phyloP scores from a whole-genome alignment of 176 grass and related monocot species.

The Aegilops longissima region DNA sequence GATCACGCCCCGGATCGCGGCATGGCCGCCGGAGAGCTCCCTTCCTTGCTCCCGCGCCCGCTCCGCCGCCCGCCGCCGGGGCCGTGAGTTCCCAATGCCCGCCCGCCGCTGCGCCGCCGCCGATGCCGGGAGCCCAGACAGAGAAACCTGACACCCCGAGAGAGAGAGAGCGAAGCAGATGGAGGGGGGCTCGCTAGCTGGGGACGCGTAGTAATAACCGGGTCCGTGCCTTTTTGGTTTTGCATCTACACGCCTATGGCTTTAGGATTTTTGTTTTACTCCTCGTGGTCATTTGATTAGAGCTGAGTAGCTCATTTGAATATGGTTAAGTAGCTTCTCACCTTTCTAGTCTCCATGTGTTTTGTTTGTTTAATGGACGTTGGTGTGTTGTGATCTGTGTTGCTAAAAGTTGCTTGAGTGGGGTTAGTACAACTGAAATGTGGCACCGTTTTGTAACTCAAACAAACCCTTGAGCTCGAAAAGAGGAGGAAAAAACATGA shows the following conservation, averaged over 20 bases:
- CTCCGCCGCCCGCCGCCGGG: neutral
- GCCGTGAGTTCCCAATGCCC: slow-evolving; percentile 20
- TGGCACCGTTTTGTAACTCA: neutral
- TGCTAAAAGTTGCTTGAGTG: slow-evolving; percentile 16
- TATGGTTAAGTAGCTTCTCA: neutral
- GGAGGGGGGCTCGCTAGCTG: neutral
- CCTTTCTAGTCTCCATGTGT: neutral
- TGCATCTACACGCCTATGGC: neutral
- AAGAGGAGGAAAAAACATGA: neutral
- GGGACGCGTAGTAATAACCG: slow-evolving; percentile 38
- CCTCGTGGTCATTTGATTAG: neutral
- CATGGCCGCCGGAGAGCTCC: slow-evolving; percentile 13
- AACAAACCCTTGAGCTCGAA: slow-evolving; percentile 19
- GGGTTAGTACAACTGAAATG: slow-evolving; percentile 17
- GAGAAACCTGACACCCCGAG: neutral
- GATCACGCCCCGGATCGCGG: slow-evolving; percentile 34
- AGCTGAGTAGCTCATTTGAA: neutral
- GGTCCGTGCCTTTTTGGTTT: neutral
- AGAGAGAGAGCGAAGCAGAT: slow-evolving; percentile 12
- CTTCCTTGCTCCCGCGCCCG: neutral
- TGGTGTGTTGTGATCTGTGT: slow-evolving; percentile 8
- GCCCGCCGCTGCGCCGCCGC: slow-evolving; percentile 45
- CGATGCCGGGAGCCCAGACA: slow-evolving; percentile 19
- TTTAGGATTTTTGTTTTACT: neutral
- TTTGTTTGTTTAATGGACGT: neutral